phyloP scores from a whole-genome alignment of 176 grass and related monocot genomes.

The Chrysopogon serrulatus region DNA sequence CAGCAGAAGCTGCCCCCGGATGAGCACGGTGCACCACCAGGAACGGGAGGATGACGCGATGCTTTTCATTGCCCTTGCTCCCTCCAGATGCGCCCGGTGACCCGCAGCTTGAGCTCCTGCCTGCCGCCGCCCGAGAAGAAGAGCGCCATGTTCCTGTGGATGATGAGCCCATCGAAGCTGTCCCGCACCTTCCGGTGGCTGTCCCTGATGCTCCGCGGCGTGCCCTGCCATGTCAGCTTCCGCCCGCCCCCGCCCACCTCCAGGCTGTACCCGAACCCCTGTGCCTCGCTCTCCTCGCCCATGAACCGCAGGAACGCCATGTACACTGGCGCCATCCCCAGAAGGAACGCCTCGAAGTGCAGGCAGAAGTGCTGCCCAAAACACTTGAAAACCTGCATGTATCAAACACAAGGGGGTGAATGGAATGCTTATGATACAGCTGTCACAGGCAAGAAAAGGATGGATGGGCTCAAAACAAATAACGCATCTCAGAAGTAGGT shows the following conservation, averaged over 20 bases:
- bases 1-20: background rate
- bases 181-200: slow-evolving; percentile 50
- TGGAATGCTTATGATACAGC: background rate
- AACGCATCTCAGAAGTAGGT: background rate
- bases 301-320: slow-evolving; percentile 56
- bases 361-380: slow-evolving; percentile 58
- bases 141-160: slow-evolving; percentile 56
- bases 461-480: background rate
- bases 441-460: background rate
- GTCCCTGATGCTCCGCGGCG: slow-evolving; percentile 48
- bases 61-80: slow-evolving; percentile 19
- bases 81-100: slow-evolving; percentile 57
- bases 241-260: slow-evolving; percentile 43
- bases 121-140: slow-evolving; percentile 40
- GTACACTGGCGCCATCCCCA: slow-evolving; percentile 49
- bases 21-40: background rate
- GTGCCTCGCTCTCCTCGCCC: slow-evolving; percentile 47
- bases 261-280: slow-evolving; percentile 51
- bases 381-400: slow-evolving; percentile 48
- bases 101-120: slow-evolving; percentile 62
- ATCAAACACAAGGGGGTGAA: background rate
- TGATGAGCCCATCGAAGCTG: slow-evolving; percentile 58
- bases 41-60: background rate
- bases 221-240: slow-evolving; percentile 56
- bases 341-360: slow-evolving; percentile 56